Evolutionary conservation across 2,329 filamentous ascomycete genomes (phyloP), one percentile per base, ranked within the genome.

Genomic region (Ilyonectria robusta): DNA sequence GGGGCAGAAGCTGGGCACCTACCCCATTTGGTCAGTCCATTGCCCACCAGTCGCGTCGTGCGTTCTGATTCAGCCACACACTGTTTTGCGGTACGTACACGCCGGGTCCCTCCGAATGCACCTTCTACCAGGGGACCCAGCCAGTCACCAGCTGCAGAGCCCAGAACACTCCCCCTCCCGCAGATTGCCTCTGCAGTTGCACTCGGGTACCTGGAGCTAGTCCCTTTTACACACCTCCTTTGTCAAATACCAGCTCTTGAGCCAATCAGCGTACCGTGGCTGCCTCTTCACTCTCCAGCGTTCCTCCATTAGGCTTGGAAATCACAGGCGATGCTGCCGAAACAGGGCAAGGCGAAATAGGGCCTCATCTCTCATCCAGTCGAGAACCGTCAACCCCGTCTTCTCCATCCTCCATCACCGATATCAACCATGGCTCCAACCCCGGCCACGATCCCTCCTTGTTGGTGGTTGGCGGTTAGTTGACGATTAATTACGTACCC

Each of bases 121-220:
- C 29, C 29, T 53, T 31, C 48, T 31, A 33, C 35, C 61, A 62
- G 62, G 68, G 65, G 68, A 56, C 46, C 13, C 33, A 61, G 61
- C 66, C 62, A 67, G 64, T 68, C 65, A 56, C 33, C 48, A 15
- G 19, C 33, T 46, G n/a, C 37, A 23, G 15, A 40, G 47, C 21
- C 42, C 19, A 37, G 11, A 51, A 26, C 26, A 54, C 21, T 17
- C 40, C 53, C 54, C 50, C 55, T 47, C 40, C 29, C 65, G 53
- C 53, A 54, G 66, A 69, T 68, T 66, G 53, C 62, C 51, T 59
- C 46, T 50, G 29, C 47, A 66, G 60, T 66, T 66, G 29, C 66
- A 58, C 65, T 63, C 67, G 71, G 71, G 66, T 75, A 71, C 65
- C 69, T 75, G 66, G 71, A 55, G 47, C 72, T 74, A 71, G 47